These are phyloP conservation scores for Coprinopsis sp. DNA, from an alignment of 768 basidiomycete species.

Conservation along the genomic window DNA sequence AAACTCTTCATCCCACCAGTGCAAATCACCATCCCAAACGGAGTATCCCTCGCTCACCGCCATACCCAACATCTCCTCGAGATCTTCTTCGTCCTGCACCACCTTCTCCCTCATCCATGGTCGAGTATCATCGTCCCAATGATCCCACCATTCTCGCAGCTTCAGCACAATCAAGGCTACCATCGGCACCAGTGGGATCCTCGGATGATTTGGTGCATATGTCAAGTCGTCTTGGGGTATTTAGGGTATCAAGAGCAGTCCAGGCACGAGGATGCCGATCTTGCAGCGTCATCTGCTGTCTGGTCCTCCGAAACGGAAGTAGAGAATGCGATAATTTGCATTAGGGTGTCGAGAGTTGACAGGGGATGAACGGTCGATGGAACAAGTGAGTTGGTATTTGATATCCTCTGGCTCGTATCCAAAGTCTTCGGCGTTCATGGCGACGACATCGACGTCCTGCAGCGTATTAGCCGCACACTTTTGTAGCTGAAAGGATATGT, in stretches of 20 bases:
- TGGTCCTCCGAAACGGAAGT: conserved; percentile 5
- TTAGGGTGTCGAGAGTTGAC: conserved; percentile 6
- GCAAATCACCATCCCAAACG: neutral
- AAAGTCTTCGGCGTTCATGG: conserved; percentile 10
- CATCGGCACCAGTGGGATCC: conserved; percentile 2
- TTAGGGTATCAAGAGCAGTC: conserved; percentile 4
- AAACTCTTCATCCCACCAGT: neutral
- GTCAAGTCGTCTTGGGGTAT: neutral
- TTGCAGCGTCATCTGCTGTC: conserved; percentile 5
- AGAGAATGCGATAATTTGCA: conserved; percentile 10
- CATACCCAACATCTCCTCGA: neutral
- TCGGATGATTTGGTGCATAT: neutral
- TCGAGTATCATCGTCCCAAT: neutral
- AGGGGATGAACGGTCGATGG: conserved; percentile 11
- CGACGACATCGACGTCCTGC: conserved; percentile 38
- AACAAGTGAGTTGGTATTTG: conserved; percentile 3
- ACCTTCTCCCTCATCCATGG: neutral
- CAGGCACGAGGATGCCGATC: conserved; percentile 12
- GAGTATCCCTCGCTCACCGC: neutral
- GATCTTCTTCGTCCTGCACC: neutral
- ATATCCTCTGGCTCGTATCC: conserved; percentile 3
- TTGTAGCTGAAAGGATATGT: neutral
- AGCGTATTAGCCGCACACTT: neutral
- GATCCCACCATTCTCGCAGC: conserved; percentile 1
- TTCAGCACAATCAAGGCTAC: conserved; percentile 1